Percentiles rank a stretch among this genome's conserved stretches.
These are phyloP conservation scores for Corinectria fuckeliana DNA, from an alignment of 2,329 filamentous ascomycete genomes.

Conservation along the genomic window DNA sequence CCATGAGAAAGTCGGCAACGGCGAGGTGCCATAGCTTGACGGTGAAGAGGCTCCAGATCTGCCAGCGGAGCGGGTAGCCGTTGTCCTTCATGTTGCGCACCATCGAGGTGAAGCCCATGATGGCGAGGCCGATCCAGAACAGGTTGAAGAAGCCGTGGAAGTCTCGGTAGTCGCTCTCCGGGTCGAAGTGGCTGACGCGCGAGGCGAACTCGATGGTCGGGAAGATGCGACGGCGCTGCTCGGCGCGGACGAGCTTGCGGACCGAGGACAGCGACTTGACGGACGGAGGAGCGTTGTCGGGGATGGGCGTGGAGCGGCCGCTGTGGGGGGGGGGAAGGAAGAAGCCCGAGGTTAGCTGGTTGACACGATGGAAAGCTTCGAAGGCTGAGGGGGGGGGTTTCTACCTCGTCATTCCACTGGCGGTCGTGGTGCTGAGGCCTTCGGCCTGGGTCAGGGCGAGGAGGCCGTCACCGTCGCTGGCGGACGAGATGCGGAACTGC, in stretches of 20 bases:
- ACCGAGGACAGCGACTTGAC: conserved; percentile 84
- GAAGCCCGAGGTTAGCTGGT: background rate
- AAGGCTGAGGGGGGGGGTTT: no score
- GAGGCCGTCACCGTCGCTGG: conserved; percentile 43
- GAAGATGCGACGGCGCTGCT: conserved; percentile 84
- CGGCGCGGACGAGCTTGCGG: conserved; percentile 80
- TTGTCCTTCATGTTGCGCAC: conserved; percentile 93
- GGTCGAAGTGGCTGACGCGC: conserved; percentile 95
- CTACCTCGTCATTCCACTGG: conserved; percentile 57
- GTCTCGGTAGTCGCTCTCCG: conserved; percentile 87
- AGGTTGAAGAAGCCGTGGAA: conserved; percentile 98
- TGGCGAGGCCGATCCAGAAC: conserved; percentile 96
- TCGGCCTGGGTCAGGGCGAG: conserved; percentile 39
- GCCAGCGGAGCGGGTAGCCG: conserved; percentile 81
- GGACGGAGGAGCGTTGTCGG: conserved; percentile 91
- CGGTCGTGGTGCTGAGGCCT: conserved; percentile 38
- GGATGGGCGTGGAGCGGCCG: conserved; percentile 82
- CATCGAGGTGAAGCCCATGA: conserved; percentile 97
- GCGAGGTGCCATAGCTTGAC: conserved; percentile 88
- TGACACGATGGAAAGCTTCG: background rate
- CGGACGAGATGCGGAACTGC: conserved; percentile 47
- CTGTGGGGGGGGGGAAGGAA: conserved; percentile 51
- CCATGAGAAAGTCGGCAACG: conserved; percentile 85
- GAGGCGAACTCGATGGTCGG: conserved; percentile 91
- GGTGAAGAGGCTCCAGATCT: conserved; percentile 88